These are phyloP conservation scores for Macrophomina pseudophaseolina DNA, from an alignment of 2,329 filamentous ascomycete genomes.

Conservation along the genomic window DNA sequence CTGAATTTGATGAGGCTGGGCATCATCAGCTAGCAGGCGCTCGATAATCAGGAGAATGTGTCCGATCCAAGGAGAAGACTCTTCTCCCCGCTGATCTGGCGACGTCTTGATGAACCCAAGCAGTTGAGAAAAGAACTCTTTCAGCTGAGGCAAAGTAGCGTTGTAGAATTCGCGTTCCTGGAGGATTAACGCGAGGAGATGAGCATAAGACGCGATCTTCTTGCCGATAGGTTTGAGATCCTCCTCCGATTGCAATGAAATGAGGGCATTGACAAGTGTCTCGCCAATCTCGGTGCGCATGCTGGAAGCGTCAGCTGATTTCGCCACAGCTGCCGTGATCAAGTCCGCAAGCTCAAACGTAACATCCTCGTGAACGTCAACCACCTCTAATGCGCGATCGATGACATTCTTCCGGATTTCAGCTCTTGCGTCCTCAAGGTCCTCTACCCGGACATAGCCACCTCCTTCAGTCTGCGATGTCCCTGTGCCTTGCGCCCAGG, in stretches of 20 bases:
- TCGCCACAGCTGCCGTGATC: conserved; percentile 72
- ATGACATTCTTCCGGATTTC: conserved; percentile 79
- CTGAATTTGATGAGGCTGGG: conserved; percentile 74
- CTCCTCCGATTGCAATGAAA: conserved; percentile 66
- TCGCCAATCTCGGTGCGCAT: conserved; percentile 75
- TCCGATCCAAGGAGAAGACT: conserved; percentile 89
- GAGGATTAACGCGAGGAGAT: conserved; percentile 85
- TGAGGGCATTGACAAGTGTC: conserved; percentile 82
- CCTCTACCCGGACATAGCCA: conserved; percentile 69
- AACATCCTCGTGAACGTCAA: conserved; percentile 83
- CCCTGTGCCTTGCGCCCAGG: not conserved
- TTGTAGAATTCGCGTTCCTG: conserved; percentile 83
- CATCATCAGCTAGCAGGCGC: conserved; percentile 86
- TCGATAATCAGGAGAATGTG: conserved; percentile 90
- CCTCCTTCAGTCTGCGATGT: conserved; percentile 20
- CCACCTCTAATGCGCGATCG: conserved; percentile 86
- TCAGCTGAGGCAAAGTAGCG: conserved; percentile 74
- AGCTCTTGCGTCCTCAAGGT: conserved; percentile 76
- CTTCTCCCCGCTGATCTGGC: conserved; percentile 70
- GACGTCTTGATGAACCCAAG: conserved; percentile 78
- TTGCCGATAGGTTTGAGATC: conserved; percentile 61
- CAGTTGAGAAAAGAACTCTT: conserved; percentile 76
- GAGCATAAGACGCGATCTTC: conserved; percentile 88
- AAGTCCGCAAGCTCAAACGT: conserved; percentile 92
- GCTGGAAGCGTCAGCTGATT: conserved; percentile 63